Evolutionary conservation across 1,139 yeast genomes (phyloP).

Genomic region (Debaryomycetaceae sp.): DNA sequence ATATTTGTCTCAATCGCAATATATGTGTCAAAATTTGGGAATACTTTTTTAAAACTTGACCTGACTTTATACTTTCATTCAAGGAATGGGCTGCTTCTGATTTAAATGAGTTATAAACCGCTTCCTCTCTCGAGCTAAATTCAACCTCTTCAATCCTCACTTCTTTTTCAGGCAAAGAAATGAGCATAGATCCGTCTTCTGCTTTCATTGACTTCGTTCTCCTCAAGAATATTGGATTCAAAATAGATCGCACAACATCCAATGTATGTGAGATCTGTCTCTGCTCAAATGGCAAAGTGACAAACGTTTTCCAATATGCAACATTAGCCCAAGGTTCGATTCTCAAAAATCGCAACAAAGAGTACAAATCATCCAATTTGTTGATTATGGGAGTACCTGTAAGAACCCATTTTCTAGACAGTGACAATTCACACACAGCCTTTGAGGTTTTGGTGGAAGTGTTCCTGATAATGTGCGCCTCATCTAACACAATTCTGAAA

Average conservation of each 20-base stretch:
- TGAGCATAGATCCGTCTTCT: slow-evolving; percentile 69
- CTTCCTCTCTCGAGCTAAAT: slow-evolving; percentile 64
- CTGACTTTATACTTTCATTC: slow-evolving; percentile 56
- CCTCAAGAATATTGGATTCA: slow-evolving; percentile 79
- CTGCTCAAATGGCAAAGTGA: slow-evolving; percentile 78
- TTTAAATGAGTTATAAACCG: slow-evolving; percentile 67
- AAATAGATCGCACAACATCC: slow-evolving; percentile 76
- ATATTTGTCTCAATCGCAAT: slow-evolving; percentile 77
- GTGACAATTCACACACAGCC: slow-evolving; percentile 64
- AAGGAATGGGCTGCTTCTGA: slow-evolving; percentile 68
- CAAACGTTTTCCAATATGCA: slow-evolving; percentile 84
- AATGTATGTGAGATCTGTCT: slow-evolving; percentile 69
- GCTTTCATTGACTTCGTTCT: slow-evolving; percentile 86
- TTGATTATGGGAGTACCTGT: slow-evolving; percentile 96
- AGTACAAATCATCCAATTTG: slow-evolving; percentile 79
- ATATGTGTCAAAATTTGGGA: slow-evolving; percentile 82
- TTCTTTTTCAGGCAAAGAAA: slow-evolving; percentile 73
- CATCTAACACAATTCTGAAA: slow-evolving; percentile 81
- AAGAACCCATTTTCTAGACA: slow-evolving; percentile 75
- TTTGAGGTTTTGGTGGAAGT: slow-evolving; percentile 76
- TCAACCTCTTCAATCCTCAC: slow-evolving; percentile 64
- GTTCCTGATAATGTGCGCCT: slow-evolving; percentile 88
- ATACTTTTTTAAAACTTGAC: slow-evolving; percentile 70
- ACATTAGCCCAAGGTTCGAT: slow-evolving; percentile 89
- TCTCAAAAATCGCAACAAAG: slow-evolving; percentile 69